Conservation (phyloP, 2,329 filamentous ascomycete species). For the Nannizziopsis arthrosporioides region DNA sequence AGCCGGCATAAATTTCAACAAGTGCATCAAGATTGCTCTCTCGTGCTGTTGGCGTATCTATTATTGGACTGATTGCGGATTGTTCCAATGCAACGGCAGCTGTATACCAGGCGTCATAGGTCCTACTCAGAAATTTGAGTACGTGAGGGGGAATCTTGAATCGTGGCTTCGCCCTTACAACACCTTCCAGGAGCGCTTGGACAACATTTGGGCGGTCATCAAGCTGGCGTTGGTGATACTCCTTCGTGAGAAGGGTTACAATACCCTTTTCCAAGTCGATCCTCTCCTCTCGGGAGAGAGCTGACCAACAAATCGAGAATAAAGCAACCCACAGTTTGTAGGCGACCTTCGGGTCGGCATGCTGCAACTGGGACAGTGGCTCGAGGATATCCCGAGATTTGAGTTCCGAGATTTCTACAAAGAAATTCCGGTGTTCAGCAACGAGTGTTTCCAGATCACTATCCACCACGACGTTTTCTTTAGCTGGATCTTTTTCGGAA, state of each 20-base stretch:
- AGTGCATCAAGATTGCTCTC: slow-evolving; percentile 94
- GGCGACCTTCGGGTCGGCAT: slow-evolving; percentile 68
- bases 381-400: slow-evolving; percentile 81
- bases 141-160: slow-evolving; percentile 93
- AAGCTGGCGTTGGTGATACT: slow-evolving; percentile 87
- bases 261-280: slow-evolving; percentile 82
- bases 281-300: slow-evolving; percentile 74
- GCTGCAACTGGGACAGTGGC: slow-evolving; percentile 81
- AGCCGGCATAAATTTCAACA: slow-evolving; percentile 77
- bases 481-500: slow-evolving; percentile 58
- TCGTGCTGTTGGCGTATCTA: slow-evolving; percentile 70
- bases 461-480: slow-evolving; percentile 59
- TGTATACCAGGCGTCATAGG: slow-evolving; percentile 97
- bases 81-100: slow-evolving; percentile 83
- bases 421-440: slow-evolving; percentile 67
- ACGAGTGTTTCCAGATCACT: slow-evolving; percentile 73
- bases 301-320: slow-evolving; percentile 91
- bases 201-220: slow-evolving; percentile 94
- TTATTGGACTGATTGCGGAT: slow-evolving; percentile 67
- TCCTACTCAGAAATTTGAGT: slow-evolving; percentile 86
- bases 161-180: slow-evolving; percentile 68
- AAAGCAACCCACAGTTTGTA: slow-evolving; percentile 83
- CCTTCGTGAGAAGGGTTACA: slow-evolving; percentile 81
- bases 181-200: slow-evolving; percentile 79
- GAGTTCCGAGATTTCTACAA: slow-evolving; percentile 70